Evolutionary conservation across 1,284 basidiomycete genomes (phyloP), one percentile per base, ranked within the genome.

Genomic region (Clitocybe nebularis): DNA sequence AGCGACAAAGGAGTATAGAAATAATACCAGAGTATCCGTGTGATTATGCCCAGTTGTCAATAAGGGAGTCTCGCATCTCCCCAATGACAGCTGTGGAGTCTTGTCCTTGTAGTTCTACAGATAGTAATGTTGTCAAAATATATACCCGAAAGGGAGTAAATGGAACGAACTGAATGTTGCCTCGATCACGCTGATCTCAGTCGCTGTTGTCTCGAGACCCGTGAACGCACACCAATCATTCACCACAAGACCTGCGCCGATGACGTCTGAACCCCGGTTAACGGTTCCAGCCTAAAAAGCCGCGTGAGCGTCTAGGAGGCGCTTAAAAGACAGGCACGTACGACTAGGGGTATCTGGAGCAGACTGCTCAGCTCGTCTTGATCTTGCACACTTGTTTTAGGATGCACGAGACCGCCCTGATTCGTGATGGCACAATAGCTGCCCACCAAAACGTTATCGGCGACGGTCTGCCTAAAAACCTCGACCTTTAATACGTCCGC

Each of bases 141-240:
- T 29, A 43, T 6, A 14, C 20, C 2, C 30, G 45, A 14, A 36
- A 21, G 42, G 41, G 11, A 19, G 41, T 24, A 29, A 38, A 26
- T 13, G 35, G 20, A 25, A 75, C 89, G 58, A 56, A 92, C 91
- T 94, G 79, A 99, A 99, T 25, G 93, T 80, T 25, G 93, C 93
- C 65, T 99, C 96, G 54, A 99, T 96, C 39, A 99, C 96, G 56
- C 86, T 91, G 62, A 98, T 91, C 68, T 99, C 96, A 40, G 95
- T 98, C 13, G 96, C 96, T 16, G 95, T 98, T 43, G 95, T 96
- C 62, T 97, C 93, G 30, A 95, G 75, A 29, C 93, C 93, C 21
- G 91, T 92, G 67, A 99, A 99, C 11, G 96, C 95, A 69, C 89
- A 93, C 93, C 94, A 99, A 66, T 99, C 94, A 61, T 99, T 99